Percentiles rank a stretch among this genome's conserved stretches.
These are phyloP conservation scores for Paramecium pentaurelia DNA, from an alignment of 73 alveolate species.

Conservation along the genomic window DNA sequence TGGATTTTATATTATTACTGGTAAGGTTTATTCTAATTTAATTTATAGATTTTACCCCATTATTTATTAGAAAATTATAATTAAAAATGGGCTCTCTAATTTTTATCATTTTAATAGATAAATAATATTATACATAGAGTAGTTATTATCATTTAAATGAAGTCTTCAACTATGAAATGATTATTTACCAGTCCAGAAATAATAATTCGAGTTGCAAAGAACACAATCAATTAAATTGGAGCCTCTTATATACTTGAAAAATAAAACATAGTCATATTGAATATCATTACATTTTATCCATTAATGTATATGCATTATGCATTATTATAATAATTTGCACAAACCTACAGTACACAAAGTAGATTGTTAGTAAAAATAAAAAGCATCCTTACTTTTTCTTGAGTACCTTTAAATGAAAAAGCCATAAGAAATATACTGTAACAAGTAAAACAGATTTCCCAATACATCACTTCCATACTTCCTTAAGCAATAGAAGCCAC, in stretches of 20 bases:
- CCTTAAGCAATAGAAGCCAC: neutral
- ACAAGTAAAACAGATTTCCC: conserved; percentile 1
- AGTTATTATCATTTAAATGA: neutral
- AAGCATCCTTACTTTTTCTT: neutral
- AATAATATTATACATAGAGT: neutral
- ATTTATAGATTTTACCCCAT: conserved; percentile 17
- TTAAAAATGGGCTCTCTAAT: neutral
- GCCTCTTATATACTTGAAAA: conserved; percentile 4
- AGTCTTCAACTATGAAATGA: neutral
- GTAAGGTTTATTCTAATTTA: neutral
- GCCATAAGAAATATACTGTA: neutral
- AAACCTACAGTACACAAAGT: neutral
- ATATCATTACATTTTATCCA: neutral
- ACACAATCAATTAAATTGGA: neutral
- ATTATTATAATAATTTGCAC: neutral
- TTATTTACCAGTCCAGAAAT: neutral
- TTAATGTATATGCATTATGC: neutral
- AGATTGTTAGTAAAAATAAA: neutral
- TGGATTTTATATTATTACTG: neutral
- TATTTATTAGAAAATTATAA: conserved; percentile 12
- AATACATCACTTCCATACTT: neutral
- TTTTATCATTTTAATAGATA: neutral
- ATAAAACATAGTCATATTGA: neutral
- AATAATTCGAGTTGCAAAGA: neutral
- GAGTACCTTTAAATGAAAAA: neutral